Evolutionary conservation across 352 stramenopile genomes (phyloP), one percentile per base, ranked within the genome.

Genomic region (Pythium myriotylum): DNA sequence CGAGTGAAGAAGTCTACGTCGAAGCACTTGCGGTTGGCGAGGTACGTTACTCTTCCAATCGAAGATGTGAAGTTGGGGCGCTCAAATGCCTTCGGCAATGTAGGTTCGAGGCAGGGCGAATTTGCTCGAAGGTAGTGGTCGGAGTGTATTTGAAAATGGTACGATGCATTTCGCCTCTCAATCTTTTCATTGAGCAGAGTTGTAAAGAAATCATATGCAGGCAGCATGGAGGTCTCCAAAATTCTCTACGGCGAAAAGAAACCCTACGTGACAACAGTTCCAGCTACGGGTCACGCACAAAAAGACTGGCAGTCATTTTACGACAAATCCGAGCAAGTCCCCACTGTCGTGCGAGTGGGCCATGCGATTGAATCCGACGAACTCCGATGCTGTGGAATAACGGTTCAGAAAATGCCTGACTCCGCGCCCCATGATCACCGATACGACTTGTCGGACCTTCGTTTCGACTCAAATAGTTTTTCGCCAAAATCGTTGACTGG

Each of bases 231-330:
- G 27, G 60, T 94, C 20, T 88, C 82, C 33, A 94, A 91, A 65
- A 79, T 95, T 61, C 43, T 93, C 19, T 94, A 94, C 43, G 86
- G 82, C 0, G 51, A 75, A 40, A 73, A 72, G 3, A 90, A 87
- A 57, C 81, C 86, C 20, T 95, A 94, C 65, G 76, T 89, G 27
- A 95, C 86, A 8, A 87, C 74, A 13, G 76, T 93, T 35, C 70
- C 76, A 23, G 76, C 84, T 8, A 90, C 72, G 19, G 84, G 84
- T 12, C 65, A 84, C 14, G 75, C 84, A 0, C 73, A 92, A 59
- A 49, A 73, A 26, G 86, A 95, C 57, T 95, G 83, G 78, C 86
- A 95, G 59, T 75, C 77, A 14, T 92, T 91, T 68, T 95, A 90
- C 54, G 84, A 95, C 58, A 51, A 83, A 13, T 95, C 86, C 12